Base-by-base conservation (phyloP, 768 basidiomycete genomes). In the Boletus rubropictus region DNA sequence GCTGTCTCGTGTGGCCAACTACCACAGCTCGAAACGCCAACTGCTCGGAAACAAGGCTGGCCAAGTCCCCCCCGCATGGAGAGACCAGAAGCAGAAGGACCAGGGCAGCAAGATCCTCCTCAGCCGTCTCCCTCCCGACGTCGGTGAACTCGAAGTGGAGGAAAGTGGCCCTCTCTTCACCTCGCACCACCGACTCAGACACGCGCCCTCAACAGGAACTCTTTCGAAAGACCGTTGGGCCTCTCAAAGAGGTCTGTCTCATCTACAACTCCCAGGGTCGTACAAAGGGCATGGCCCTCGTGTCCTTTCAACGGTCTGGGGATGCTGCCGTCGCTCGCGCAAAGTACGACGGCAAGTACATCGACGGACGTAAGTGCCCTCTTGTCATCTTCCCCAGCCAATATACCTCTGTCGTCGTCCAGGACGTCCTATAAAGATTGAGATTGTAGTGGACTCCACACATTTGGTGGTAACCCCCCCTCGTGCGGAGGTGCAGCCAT, bases 231-330 rank as follows among this genome's bases (percentile, higher is more conserved):
- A 89, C 87, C 0, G 74, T 89, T 20, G 87, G 87, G 4, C 84
- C 86, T 0, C 62, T 88, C 49, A 81, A 74, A 59, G 85, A 88
- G 33, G 73, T 70, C 22, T 84, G 89, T 51, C 57, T 89, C 56
- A 75, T 88, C 15, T 84, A 85, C 69, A 89, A 89, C 62, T 80
- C 78, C 3, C 81, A 86, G 56, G 86, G 80, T 0, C 74, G 72
- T 44, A 84, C 86, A 37, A 88, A 86, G 58, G 87, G 87, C 17
- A 88, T 89, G 86, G 86, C 87, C 2, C 64, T 89, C 12, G 82
- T 89, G 3, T 57, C 70, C 0, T 89, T 89, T 57, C 75, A 80
- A 54, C 75, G 81, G 27, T 51, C 75, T 7, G 79, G 73, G 1
- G 84, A 87, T 64, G 87, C 87, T 7, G 67, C 61, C 2, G 52